Conservation (phyloP, 2,329 filamentous ascomycete species). For the Epicoccum nigrum region DNA sequence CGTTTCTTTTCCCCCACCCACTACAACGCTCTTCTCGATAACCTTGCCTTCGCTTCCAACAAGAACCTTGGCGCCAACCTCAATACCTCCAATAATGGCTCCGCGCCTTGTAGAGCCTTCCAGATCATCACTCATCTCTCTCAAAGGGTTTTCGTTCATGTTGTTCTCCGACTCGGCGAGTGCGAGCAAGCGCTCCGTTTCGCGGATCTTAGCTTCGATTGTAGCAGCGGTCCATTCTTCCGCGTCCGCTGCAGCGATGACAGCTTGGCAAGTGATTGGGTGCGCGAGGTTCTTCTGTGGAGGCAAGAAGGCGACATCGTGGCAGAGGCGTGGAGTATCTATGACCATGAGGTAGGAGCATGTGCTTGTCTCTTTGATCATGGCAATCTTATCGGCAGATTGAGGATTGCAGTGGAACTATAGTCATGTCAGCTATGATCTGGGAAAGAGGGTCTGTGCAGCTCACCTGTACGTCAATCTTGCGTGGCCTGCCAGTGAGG, state of each 20-base stretch:
- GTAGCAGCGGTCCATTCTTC: slow-evolving; percentile 51
- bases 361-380: slow-evolving; percentile 91
- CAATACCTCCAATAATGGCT: slow-evolving; percentile 62
- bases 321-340: slow-evolving; percentile 85
- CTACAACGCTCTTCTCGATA: slow-evolving; percentile 60
- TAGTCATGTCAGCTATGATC: not conserved
- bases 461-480: slow-evolving; percentile 76
- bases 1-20: slow-evolving; percentile 59
- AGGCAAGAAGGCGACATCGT: slow-evolving; percentile 84
- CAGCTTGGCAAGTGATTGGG: slow-evolving; percentile 74
- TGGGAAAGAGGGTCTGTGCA: slow-evolving; percentile 6
- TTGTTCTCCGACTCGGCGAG: slow-evolving; percentile 11
- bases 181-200: slow-evolving; percentile 36
- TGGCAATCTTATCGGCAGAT: slow-evolving; percentile 76
- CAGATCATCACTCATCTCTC: slow-evolving; percentile 37
- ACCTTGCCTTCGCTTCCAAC: slow-evolving; percentile 62
- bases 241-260: slow-evolving; percentile 65
- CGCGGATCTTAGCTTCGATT: slow-evolving; percentile 40
- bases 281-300: slow-evolving; percentile 79
- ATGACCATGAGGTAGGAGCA: slow-evolving; percentile 94
- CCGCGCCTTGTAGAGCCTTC: slow-evolving; percentile 45
- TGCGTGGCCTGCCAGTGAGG: slow-evolving; percentile 78
- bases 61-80: slow-evolving; percentile 62
- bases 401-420: slow-evolving; percentile 79
- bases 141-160: slow-evolving; percentile 41